Base-by-base conservation (phyloP, 176 grass and related monocot species). In the Poa annua region DNA sequence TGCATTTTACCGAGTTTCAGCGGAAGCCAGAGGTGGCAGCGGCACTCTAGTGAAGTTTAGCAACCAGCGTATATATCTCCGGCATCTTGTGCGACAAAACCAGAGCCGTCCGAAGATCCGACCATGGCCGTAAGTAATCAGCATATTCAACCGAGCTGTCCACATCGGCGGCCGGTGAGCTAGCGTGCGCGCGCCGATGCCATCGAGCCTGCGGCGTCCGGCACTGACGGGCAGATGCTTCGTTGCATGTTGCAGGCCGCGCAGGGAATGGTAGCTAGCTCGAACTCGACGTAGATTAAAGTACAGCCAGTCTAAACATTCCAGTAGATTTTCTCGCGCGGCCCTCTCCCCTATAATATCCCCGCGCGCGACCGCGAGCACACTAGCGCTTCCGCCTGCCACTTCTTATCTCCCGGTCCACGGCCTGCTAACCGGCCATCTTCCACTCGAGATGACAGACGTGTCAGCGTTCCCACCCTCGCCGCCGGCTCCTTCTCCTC, bases 321-420 rank as follows among this genome's bases (percentile, higher is more conserved):
- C 76, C 74, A 59, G 84, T 90, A 90, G 66, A 83, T 86, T 83
- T 48, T 2, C 45, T 41, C 9, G 42, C 42, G 9, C 42, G 42
- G 1, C 5, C 38, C 53, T 16, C 29, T 29, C 29, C 29, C 13
- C 25, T 84, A 74, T 79, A 80, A 72, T 72, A 72, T 72, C 68
- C 25, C 66, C 67, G n/a, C n/a, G n/a, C n/a, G n/a, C n/a, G n/a
- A n/a, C 21, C 69, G 42, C 6, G 41, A 15, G 41, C 0, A 48
- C 69, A 49, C 39, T 38, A 49, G n/a, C 26, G 32, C 82, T 42
- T 13, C 3, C 3, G 12, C 35, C 11, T 20, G n/a, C 48, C 9
- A 17, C 26, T 16, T 66, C 54, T 76, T 69, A 67, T 86, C 54
- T 45, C 71, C 19, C 61, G 22, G 66, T 41, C 47, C 77, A 38